phyloP scores from a whole-genome alignment of 768 basidiomycete species.

The Tylopilus sp. region DNA sequence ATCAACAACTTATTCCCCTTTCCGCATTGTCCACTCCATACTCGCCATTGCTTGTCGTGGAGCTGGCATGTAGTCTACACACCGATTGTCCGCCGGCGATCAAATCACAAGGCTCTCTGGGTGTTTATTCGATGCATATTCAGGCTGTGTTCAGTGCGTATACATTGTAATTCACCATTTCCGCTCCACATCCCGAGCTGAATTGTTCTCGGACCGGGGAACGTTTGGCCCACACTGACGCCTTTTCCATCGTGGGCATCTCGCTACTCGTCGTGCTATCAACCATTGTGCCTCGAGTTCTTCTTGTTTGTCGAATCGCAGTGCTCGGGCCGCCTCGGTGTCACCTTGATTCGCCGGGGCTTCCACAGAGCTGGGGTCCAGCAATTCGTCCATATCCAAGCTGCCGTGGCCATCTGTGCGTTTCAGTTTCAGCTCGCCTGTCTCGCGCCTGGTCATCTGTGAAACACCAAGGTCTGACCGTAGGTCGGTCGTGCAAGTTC shows the following conservation, averaged over 20 bases:
- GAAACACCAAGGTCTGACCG: not conserved
- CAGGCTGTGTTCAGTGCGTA: not conserved
- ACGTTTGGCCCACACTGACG: not conserved
- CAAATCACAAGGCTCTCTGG: not conserved
- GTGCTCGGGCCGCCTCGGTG: not conserved
- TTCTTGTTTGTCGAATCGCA: conserved; percentile 4
- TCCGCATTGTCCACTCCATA: not conserved
- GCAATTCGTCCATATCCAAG: not conserved
- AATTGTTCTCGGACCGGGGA: not conserved
- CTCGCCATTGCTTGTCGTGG: not conserved
- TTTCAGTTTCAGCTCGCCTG: not conserved
- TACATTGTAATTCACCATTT: not conserved
- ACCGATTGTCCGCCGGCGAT: not conserved
- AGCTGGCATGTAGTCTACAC: not conserved
- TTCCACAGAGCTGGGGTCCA: not conserved
- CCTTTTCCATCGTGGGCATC: not conserved
- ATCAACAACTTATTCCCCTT: not conserved
- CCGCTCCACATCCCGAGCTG: not conserved
- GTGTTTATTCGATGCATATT: not conserved
- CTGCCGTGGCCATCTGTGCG: not conserved
- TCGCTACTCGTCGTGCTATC: conserved; percentile 1
- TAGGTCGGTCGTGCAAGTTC: not conserved
- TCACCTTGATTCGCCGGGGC: not conserved
- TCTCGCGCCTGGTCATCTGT: not conserved
- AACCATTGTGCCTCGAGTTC: conserved; percentile 9